Evolutionary conservation across 371 early-diverging fungal species (phyloP), one percentile per base, ranked within the genome.

Genomic region (Zopfochytrium polystomum): DNA sequence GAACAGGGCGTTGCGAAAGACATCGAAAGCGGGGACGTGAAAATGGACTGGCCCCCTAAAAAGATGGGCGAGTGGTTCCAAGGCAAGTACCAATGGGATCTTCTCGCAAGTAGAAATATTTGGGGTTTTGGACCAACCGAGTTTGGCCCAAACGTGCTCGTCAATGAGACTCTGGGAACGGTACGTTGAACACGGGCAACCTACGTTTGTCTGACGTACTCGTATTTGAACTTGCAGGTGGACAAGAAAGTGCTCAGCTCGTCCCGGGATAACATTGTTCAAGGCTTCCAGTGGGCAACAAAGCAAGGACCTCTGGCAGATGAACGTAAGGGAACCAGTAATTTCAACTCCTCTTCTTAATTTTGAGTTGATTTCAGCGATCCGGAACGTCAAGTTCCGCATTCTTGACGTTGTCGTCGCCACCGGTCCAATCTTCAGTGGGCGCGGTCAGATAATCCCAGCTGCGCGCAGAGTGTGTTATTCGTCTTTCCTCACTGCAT

Each of bases 71-170:
- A 86, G 42, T 83, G 79, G 68, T 90, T 97, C 58, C 84, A 87
- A 65, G 70, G 83, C 57, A 90, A 90, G 34, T 91, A 94, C 66
- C 81, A 82, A 11, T 98, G 96, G 96, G 97, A 98, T 82, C 78
- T 93, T 6, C 73, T 96, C 53, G 94, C 95, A 2, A 76, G 90
- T 6, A 83, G 96, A 42, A 90, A 90, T 53, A 87, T 97, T 46
- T 97, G 97, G 97, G 95, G 95, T 23, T 96, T 98, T 80, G 97
- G 98, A 1, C 97, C 97, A 1, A 91, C 89, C 43, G 87, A 87
- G 55, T 80, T 83, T 69, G 94, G 95, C 0, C 92, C 96, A 32
- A 96, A 96, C 70, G 79, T 96, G 15, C 80, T 98, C n/a, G 68
- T 92, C 33, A 93, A 98, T 71, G 96, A 98, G 66, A 93, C 97